Conservation (phyloP, 2,329 filamentous ascomycete species). For the Paradendryphiella salina region DNA sequence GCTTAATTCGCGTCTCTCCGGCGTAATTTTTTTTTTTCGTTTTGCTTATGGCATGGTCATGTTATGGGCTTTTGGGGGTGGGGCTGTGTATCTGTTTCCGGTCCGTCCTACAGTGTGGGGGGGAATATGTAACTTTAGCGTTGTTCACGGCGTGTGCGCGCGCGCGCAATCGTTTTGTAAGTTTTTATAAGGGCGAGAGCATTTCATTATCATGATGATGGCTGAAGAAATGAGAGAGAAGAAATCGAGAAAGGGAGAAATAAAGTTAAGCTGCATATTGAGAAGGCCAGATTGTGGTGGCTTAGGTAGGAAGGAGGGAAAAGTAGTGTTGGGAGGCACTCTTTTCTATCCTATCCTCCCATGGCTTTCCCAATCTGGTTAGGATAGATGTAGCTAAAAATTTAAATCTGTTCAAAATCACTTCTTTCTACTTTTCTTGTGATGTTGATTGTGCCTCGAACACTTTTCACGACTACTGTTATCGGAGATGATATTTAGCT, state of each 20-base stretch:
- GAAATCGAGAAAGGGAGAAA: background rate
- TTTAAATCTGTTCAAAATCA: slow-evolving; percentile 3
- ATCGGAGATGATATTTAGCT: too few relatives aligned
- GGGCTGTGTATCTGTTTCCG: slow-evolving; percentile 4
- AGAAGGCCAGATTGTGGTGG: too few relatives aligned
- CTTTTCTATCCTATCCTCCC: background rate
- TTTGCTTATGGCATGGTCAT: slow-evolving; percentile 10
- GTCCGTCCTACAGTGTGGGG: too few relatives aligned
- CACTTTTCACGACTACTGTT: too few relatives aligned
- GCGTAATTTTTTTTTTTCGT: slow-evolving; percentile 8
- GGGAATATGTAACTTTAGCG: slow-evolving; percentile 15
- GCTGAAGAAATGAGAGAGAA: too few relatives aligned
- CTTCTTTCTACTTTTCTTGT: background rate
- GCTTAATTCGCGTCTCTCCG: slow-evolving; percentile 34
- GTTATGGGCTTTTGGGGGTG: slow-evolving; percentile 8
- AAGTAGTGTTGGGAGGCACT: slow-evolving; percentile 22
- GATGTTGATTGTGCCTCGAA: background rate
- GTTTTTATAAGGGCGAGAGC: background rate
- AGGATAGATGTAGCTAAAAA: slow-evolving; percentile 1
- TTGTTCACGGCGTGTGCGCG: slow-evolving; percentile 1
- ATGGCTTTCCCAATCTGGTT: background rate
- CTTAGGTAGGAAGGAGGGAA: background rate
- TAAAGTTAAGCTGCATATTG: slow-evolving; percentile 1
- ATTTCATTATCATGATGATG: slow-evolving; percentile 1
- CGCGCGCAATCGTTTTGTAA: slow-evolving; percentile 9